Evolutionary conservation across 2,329 filamentous ascomycete genomes (phyloP).

Genomic region (Trichoderma harzianum): DNA sequence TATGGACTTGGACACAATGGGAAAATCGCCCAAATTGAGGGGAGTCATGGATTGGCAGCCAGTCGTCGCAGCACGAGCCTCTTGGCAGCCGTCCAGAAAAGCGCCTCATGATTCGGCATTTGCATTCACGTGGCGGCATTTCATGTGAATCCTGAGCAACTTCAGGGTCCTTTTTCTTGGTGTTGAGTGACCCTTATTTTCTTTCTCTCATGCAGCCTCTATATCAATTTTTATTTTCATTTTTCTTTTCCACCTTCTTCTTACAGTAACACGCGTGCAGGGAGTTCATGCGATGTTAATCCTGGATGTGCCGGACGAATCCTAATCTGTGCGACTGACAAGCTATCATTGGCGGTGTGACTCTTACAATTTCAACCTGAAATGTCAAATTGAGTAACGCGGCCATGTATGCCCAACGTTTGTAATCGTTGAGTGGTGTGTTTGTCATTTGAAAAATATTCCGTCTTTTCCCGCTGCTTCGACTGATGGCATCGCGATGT

Average conservation of each 20-base stretch:
- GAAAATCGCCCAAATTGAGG: neutral
- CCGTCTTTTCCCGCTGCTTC: neutral
- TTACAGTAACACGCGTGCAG: neutral
- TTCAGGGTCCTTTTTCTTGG: neutral
- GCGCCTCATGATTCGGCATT: conserved; percentile 6
- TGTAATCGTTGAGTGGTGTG: neutral
- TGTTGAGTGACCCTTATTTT: neutral
- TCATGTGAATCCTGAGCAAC: neutral
- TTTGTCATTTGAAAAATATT: neutral
- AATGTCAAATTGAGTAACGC: neutral
- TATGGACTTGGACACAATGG: neutral
- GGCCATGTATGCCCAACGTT: neutral
- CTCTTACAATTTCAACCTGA: neutral
- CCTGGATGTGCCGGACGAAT: neutral
- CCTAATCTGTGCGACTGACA: neutral
- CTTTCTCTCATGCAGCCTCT: neutral
- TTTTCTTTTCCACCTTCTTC: neutral
- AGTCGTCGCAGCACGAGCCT: conserved; percentile 1
- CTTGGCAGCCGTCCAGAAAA: neutral
- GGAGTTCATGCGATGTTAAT: neutral
- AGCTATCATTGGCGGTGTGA: neutral
- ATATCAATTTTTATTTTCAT: neutral
- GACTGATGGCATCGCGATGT: neutral
- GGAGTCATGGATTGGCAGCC: neutral
- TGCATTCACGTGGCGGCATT: neutral